Evolutionary conservation across 345 rosid species (phyloP), one percentile per base, ranked within the genome.

Genomic region (Cardamine resedifolia): DNA sequence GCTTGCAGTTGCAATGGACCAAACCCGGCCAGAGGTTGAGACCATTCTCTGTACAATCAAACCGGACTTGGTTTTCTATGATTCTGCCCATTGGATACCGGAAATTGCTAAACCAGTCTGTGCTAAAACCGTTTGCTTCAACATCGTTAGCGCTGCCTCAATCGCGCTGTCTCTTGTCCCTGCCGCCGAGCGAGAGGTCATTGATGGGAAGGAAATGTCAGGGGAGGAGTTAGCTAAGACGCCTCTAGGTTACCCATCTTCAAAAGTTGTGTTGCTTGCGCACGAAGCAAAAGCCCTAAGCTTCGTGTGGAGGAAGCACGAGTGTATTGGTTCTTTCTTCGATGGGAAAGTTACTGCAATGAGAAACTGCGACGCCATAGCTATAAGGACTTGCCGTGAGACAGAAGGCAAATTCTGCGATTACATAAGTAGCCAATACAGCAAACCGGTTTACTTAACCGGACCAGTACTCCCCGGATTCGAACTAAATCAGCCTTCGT

Each of bases 381-480:
- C 91, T 0, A 76, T 88, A 20, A 86, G 98, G 52, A 88, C 97
- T 6, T 92, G 93, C 76, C 60, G 15, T 4, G 98, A 92, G 70
- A 36, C 80, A 0, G 96, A 92, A 79, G 87, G 84, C 14, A 64
- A 76, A 10, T 69, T 87, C 16, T 87, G 97, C 39, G 86, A 83
- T 39, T 92, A 87, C 66, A 39, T 90, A 0, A 68, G 76, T 2
- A 64, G 48, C 44, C 97, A 90, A 63, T 90, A 80, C 50, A 50
- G 1, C 5, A 90, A 75, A 36, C 76, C 79, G 0, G 81, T 92
- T 23, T 60, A 85, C 36, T 8, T 88, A 47, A 85, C 96, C 0
- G 93, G 98, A 8, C 93, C 97, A 0, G 78, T 84, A 11, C 73
- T 90, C 26, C 84, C 86, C 0, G 77, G 76, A 31, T 18, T 50